These are phyloP conservation scores for Xanthoparmelia taractica DNA, from an alignment of 495 filamentous ascomycete species.

Conservation along the genomic window DNA sequence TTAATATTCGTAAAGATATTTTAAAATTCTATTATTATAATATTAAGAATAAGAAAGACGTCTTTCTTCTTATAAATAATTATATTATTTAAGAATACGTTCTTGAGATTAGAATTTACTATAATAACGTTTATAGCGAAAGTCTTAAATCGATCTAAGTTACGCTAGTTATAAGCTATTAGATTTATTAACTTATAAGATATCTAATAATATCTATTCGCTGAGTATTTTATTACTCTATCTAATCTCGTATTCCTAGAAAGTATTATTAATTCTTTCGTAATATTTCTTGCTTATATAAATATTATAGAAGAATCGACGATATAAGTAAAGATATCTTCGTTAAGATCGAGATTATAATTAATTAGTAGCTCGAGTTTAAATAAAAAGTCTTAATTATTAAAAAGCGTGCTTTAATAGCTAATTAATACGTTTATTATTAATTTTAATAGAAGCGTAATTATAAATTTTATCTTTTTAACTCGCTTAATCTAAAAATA, in stretches of 20 bases:
- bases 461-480: background rate
- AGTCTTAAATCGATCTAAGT: background rate
- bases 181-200: background rate
- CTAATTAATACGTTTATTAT: background rate
- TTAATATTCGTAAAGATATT: constrained; percentile 3
- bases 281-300: no score
- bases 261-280: no score
- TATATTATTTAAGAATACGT: constrained; percentile 3
- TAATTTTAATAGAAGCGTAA: background rate
- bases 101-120: background rate
- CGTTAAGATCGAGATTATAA: background rate
- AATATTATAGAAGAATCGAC: background rate
- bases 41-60: background rate
- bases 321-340: background rate
- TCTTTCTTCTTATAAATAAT: constrained; percentile 1
- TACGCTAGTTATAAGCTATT: no score
- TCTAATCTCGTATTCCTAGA: no score
- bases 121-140: background rate
- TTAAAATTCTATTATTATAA: background rate
- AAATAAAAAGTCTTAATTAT: background rate
- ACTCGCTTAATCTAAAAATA: background rate
- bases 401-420: background rate
- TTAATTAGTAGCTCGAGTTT: background rate
- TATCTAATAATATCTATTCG: background rate
- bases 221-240: no score